Evolutionary conservation across 345 rosid species (phyloP), one percentile per base, ranked within the genome.

Genomic region (Linum usitatissimum): DNA sequence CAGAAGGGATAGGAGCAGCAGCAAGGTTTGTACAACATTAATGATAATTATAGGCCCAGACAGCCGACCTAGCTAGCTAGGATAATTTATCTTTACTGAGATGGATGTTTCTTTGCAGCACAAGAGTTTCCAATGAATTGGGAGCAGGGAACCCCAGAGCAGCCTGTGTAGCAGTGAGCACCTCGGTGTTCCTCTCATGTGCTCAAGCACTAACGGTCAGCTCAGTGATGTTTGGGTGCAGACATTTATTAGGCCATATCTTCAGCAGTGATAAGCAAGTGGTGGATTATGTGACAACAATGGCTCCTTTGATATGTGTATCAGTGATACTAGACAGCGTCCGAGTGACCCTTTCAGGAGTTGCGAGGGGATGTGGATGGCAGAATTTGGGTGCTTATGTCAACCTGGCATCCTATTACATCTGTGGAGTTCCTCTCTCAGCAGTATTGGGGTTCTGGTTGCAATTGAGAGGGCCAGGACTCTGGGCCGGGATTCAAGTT

Each of bases 141-240:
- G 59, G 59, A n/a, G 59, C 59, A 9, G 59, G 59, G 30, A 55
- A 55, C 30, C 59, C 59, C 8, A 1, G 21, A 55, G 59, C 59
- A 28, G 59, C 59, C 12, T 28, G 59, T 20, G 59, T 55, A 28
- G 21, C 59, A 18, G 30, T 55, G 30, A 20, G 59, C 10, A 30
- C 59, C 18, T 20, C 30, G 6, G 59, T 55, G 14, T 55, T 28
- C 30, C 30, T 55, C 14, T 1, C 59, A 13, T 18, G 23, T 28
- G 30, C 30, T 19, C 59, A 19, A 55, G 59, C 59, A 5, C 12
- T 55, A 28, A 55, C 30, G 30, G 59, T 28, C n/a, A 55, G 59
- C 59, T 55, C 59, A 10, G 13, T 55, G 30, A 20, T 55, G 30
- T 55, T n/a, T 28, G 59, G 20, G 1, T 20, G 14, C 12, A 55